Base-by-base conservation (phyloP, 2,329 filamentous ascomycete species). In the Diaporthe humulicola region DNA sequence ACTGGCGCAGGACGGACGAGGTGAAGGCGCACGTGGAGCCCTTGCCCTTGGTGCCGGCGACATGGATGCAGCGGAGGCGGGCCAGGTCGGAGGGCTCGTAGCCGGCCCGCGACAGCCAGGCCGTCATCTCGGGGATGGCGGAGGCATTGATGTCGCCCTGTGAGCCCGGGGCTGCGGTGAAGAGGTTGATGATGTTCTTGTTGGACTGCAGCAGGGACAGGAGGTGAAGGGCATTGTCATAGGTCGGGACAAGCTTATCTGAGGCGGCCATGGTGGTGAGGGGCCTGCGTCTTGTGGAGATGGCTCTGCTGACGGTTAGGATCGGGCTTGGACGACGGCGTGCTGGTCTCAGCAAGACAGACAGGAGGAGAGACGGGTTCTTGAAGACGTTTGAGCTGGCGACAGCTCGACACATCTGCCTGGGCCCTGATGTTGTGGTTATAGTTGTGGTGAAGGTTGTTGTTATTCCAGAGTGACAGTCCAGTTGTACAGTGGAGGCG, bases 1-100 rank as follows among this genome's bases (percentile, higher is more conserved):
- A 83, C 74, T 79, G 86, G 4, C 88, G 85, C n/a, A 98, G 87
- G 77, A 98, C 94, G 3, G 92, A 92, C 19, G 95, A 95, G 28
- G 95, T 90, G 82, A 96, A 96, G 14, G 96, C 93, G 77, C 94
- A 95, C 0, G 95, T 95, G 3, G 94, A 97, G 54, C 96, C 96
- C 83, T 98, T 98, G 75, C 96, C 96, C 83, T 98, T 98, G 6
- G 96, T 98, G 17, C 96, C 96, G 1, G 96, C 94, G 60, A 98
- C 92, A 82, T 98, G 96, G 76, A 98, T 91, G 78, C 88, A 88
- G 22, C 83, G 84, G 70, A 89, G 83, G 5, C 80, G 77, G 17
- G 83, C 79, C 36, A 90, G 85, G 77, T 87, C 85, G 0, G 79
- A 71, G 1, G 83, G 82, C 84, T 93, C 85, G 84, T 98, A 94